Percentiles rank a stretch among this genome's conserved stretches.
Evolutionary conservation across 2,329 filamentous ascomycete species (phyloP).

Genomic region (Monosporascus sp.): DNA sequence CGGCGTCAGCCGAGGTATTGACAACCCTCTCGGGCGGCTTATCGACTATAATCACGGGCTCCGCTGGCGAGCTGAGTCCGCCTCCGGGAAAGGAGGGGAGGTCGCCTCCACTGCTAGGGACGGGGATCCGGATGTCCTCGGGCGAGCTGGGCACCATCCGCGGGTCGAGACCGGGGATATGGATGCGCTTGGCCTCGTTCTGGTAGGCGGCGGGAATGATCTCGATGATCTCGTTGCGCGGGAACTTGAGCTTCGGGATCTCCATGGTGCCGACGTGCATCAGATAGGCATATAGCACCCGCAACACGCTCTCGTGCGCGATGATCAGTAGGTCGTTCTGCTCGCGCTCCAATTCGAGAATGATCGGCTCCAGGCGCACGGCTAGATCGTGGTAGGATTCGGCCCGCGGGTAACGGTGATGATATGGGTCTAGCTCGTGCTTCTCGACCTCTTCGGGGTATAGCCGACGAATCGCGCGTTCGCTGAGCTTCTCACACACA

Average conservation of each 20-base stretch:
- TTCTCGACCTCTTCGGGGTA: slow-evolving; percentile 90
- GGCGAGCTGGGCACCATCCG: slow-evolving; percentile 71
- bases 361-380: slow-evolving; percentile 96
- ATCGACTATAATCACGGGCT: slow-evolving; percentile 28
- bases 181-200: slow-evolving; percentile 87
- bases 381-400: slow-evolving; percentile 99
- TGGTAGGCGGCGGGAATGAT: slow-evolving; percentile 97
- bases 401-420: slow-evolving; percentile 90
- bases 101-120: slow-evolving; percentile 43
- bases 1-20: slow-evolving; percentile 24
- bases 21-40: slow-evolving; percentile 24
- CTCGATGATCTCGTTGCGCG: slow-evolving; percentile 95
- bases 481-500: slow-evolving; percentile 89
- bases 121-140: slow-evolving; percentile 74
- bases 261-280: slow-evolving; percentile 97
- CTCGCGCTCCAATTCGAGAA: slow-evolving; percentile 92
- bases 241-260: slow-evolving; percentile 89
- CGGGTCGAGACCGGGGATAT: slow-evolving; percentile 65
- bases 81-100: slow-evolving; percentile 41
- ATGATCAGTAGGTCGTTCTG: slow-evolving; percentile 98
- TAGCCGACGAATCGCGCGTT: slow-evolving; percentile 69
- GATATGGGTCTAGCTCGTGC: slow-evolving; percentile 91
- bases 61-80: slow-evolving; percentile 41
- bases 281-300: slow-evolving; percentile 92
- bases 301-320: slow-evolving; percentile 94